phyloP scores from a whole-genome alignment of 1,284 basidiomycete genomes.

The Ustilago crameri region DNA sequence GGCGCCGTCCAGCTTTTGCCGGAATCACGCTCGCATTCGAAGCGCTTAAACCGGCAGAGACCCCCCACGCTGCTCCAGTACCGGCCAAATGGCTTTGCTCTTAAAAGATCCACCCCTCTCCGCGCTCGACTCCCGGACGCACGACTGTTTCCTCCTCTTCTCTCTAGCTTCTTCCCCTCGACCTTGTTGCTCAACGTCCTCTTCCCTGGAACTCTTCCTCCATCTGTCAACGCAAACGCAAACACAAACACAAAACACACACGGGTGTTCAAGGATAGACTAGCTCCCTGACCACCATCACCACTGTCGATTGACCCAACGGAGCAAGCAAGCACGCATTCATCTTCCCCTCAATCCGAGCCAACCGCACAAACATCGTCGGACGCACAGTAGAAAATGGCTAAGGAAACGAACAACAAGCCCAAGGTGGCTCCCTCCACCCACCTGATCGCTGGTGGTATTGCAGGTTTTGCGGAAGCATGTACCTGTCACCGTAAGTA shows the following conservation, averaged over 20 bases:
- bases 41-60: neutral
- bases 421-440: constrained; percentile 66
- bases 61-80: constrained; percentile 7
- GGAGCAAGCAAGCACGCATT: neutral
- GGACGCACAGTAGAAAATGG: constrained; percentile 15
- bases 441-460: constrained; percentile 67
- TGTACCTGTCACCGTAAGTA: constrained; percentile 68
- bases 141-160: constrained; percentile 4
- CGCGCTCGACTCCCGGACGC: constrained; percentile 2
- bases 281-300: neutral
- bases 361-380: neutral
- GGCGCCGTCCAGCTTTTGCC: neutral
- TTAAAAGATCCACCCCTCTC: constrained; percentile 2
- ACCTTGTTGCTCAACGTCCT: neutral
- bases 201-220: constrained; percentile 1
- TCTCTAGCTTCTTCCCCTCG: neutral
- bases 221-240: too few relatives aligned
- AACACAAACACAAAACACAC: too few relatives aligned
- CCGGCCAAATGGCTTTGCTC: neutral
- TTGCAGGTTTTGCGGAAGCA: constrained; percentile 67
- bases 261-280: neutral
- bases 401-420: constrained; percentile 51
- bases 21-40: neutral
- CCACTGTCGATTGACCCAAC: neutral
- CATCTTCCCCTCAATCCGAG: constrained; percentile 1